Evolutionary conservation across 2,329 filamentous ascomycete genomes (phyloP), one percentile per base, ranked within the genome.

Genomic region (Talaromyces sp.): DNA sequence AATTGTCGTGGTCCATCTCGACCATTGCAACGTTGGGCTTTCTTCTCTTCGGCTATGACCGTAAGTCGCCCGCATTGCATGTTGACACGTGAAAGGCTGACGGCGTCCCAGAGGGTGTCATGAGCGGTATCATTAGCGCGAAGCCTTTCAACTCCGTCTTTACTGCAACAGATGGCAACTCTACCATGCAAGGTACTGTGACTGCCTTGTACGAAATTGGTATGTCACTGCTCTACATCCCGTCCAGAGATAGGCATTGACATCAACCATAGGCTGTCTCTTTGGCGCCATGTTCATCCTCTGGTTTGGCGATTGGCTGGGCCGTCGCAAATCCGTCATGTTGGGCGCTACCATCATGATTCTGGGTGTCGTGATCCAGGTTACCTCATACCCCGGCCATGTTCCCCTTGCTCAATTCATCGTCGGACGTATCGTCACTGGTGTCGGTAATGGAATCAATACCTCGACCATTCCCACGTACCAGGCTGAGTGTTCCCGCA

Each of bases 391-490:
- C 13, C 62, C 66, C 6, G 72, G 60, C 31, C 74, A 75, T 56
- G 73, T 74, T 24, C 75, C 74, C 45, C 79, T 79, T 1, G 79
- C 81, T 3, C 83, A 85, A 67, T 83, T 85, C 73, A 83, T 85
- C 66, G 72, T 85, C 62, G 84, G 84, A 10, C 79, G 84, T 58
- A 78, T 80, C 3, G 78, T 85, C 59, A 85, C 84, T 19, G 84
- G 84, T 62, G 72, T 85, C 22, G 84, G 83, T 6, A 85, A 85
- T 66, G 84, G 84, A 22, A 84, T 86, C 75, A 85, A 85, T 73
- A 85, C 83, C 3, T 81, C 80, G 0, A 85, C 83, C 0, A 84
- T 85, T 37, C 83, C 83, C 2, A 83, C 81, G 6, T 85, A 84
- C 69, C 83, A 82, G 72, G 78, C 79, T 9, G 80, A 82, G 65